Base-by-base conservation (phyloP, 2,329 filamentous ascomycete species). In the Neofusicoccum ribis region DNA sequence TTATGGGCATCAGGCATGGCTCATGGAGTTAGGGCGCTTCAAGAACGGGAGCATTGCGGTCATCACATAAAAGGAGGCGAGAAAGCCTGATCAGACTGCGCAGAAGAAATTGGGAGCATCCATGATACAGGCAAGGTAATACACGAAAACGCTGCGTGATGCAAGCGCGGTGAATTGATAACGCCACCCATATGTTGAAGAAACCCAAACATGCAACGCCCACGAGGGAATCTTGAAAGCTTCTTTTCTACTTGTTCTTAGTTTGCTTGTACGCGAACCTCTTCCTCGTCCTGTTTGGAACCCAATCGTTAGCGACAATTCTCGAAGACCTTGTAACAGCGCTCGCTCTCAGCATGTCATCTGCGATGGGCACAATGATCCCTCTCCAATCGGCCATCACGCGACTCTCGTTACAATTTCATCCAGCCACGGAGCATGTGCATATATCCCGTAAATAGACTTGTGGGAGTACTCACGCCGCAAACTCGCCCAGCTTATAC, bases 401-500 rank as follows among this genome's bases (percentile, higher is more conserved):
- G 27, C 6, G 27, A 31, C 27, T 7, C 27, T 7, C 1, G 27
- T 31, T 31, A 31, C 27, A 31, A 3, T 23, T 23, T 23, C 23
- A 23, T 23, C 23, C 23, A 23, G 27, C 6, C 27, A 31, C 27
- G 27, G 27, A 7, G 27, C 27, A 31, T 31, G 27, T 31, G 1
- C 27, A 31, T 31, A 7, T 31, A 7, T 31, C 27, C 27, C 27
- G 27, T 5, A 31, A 31, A 31, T 31, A 31, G 27, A 31, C 1
- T 31, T 7, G 9, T 17, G 23, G 17, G 14, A 41, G 17, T 23
- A 87, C 92, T 74, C 86, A 97, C 93, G 87, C 83, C 68, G 92
- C 89, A 77, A 97, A 97, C 80, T 97, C 93, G 72, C 93, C 93
- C 70, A 97, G 84, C 81, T 97, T 97, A 79, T 95, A 91, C 63